phyloP scores from a whole-genome alignment of 208 protist species.

The Trypanosoma avium region DNA sequence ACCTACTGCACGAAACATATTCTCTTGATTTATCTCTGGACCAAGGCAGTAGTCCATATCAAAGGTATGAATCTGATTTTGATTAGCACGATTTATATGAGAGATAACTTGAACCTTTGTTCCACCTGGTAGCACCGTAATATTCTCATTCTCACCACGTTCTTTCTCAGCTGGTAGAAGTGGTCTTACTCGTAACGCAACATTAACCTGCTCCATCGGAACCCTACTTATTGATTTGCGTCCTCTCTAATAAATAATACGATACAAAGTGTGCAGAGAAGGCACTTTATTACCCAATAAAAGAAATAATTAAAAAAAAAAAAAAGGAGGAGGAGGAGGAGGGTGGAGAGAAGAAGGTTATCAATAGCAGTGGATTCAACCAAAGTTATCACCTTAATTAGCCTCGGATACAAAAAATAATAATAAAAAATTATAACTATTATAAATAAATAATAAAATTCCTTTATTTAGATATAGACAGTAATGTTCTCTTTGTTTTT shows the following conservation, averaged over 20 bases:
- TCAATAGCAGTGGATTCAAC: too few relatives aligned
- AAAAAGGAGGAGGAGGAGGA: too few relatives aligned
- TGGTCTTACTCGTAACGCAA: slow-evolving; percentile 67
- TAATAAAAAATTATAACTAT: too few relatives aligned
- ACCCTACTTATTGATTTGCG: not conserved
- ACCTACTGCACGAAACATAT: slow-evolving; percentile 46
- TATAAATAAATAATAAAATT: too few relatives aligned
- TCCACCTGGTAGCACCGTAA: slow-evolving; percentile 19
- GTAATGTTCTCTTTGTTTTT: not conserved
- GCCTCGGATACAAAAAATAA: too few relatives aligned
- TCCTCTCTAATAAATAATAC: not conserved
- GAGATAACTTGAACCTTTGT: slow-evolving; percentile 14
- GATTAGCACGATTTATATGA: slow-evolving; percentile 5
- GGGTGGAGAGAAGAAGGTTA: too few relatives aligned
- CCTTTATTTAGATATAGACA: too few relatives aligned
- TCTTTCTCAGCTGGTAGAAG: slow-evolving; percentile 53
- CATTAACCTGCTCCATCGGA: slow-evolving; percentile 37
- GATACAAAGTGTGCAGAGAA: not conserved
- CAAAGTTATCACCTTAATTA: too few relatives aligned
- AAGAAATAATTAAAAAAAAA: too few relatives aligned
- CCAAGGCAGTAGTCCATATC: slow-evolving; percentile 66
- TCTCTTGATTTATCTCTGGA: slow-evolving; percentile 48
- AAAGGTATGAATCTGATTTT: slow-evolving; percentile 36
- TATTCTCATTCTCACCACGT: slow-evolving; percentile 30
- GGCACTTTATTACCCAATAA: not conserved